phyloP scores from a whole-genome alignment of 371 early-diverging fungal species.

The Mortierella sp. region DNA sequence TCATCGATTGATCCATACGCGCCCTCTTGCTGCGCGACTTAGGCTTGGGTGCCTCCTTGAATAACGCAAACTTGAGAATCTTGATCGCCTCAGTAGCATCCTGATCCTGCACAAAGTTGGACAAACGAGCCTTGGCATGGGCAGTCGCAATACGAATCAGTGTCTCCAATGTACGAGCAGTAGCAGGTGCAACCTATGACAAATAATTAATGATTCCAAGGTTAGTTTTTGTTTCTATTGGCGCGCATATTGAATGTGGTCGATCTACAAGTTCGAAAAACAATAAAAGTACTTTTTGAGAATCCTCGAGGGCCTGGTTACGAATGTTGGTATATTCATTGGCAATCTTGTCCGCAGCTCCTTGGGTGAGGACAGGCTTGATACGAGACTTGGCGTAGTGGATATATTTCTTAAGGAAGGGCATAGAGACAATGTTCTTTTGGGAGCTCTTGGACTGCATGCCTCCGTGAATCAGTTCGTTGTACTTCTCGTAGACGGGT shows the following conservation, averaged over 20 bases:
- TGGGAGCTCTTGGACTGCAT: slow-evolving; percentile 47
- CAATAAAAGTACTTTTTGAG: slow-evolving; percentile 47
- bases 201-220: background rate
- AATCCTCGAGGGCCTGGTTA: slow-evolving; percentile 54
- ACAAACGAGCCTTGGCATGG: slow-evolving; percentile 97
- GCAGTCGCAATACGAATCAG: slow-evolving; percentile 99
- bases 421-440: slow-evolving; percentile 77
- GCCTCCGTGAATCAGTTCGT: slow-evolving; percentile 65
- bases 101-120: slow-evolving; percentile 82
- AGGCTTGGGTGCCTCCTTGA: slow-evolving; percentile 87
- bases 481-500: slow-evolving; percentile 89
- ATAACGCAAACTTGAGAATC: slow-evolving; percentile 92
- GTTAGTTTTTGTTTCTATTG: too few relatives aligned
- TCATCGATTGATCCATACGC: slow-evolving; percentile 43
- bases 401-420: slow-evolving; percentile 88
- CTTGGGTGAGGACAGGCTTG: slow-evolving; percentile 77
- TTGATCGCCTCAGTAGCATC: slow-evolving; percentile 92
- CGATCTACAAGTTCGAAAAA: background rate
- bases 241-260: background rate
- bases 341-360: slow-evolving; percentile 86
- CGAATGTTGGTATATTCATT: slow-evolving; percentile 86
- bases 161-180: slow-evolving; percentile 99
- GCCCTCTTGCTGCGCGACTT: slow-evolving; percentile 66
- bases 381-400: slow-evolving; percentile 87
- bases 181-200: slow-evolving; percentile 85